Evolutionary conservation across 2,329 filamentous ascomycete genomes (phyloP), one percentile per base, ranked within the genome.

Genomic region (Beauveria asiatica): DNA sequence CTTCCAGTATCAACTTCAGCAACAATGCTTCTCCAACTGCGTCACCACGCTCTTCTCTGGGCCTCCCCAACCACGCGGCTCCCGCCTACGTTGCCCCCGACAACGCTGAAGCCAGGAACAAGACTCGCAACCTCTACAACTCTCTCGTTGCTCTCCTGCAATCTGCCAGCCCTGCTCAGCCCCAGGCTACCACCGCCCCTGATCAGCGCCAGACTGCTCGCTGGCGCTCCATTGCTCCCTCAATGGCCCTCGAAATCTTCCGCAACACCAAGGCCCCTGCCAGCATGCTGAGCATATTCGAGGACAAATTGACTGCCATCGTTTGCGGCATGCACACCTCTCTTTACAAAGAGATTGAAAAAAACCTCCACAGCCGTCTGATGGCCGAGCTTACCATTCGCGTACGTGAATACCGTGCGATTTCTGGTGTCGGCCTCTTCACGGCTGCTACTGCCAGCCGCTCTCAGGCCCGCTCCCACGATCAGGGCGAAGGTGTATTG

Each of bases 171-270:
- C 11, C 30, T 33, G 30, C 30, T 13, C 30, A 33, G 30, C 30
- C 30, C 30, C 30, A 33, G 11, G 11, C 30, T 33, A 33, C 11
- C 1, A 33, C 30, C 30, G 30, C 77, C 0, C 69, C 75, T 1
- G 72, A 73, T 13, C 69, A 73, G 13, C 73, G 73, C 21, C 74
- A 78, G 23, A 67, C 73, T 9, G 73, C 77, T 48, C 76, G 80
- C 57, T 85, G 82, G 82, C 75, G 78, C 63, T 73, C 74, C 4
- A 77, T 84, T 62, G 78, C 78, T 3, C 76, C 80, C 3, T 76
- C 79, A 2, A 74, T 84, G 67, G 81, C 82, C 1, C 72, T 84
- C 11, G 80, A 85, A 70, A 83, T 85, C 25, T 80, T 83, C 71
- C 80, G 82, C n/a, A 80, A 75, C 65, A 80, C 79, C 54, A 76